Evolutionary conservation across 345 rosid species (phyloP), one percentile per base, ranked within the genome.

Genomic region (Salix exigua): DNA sequence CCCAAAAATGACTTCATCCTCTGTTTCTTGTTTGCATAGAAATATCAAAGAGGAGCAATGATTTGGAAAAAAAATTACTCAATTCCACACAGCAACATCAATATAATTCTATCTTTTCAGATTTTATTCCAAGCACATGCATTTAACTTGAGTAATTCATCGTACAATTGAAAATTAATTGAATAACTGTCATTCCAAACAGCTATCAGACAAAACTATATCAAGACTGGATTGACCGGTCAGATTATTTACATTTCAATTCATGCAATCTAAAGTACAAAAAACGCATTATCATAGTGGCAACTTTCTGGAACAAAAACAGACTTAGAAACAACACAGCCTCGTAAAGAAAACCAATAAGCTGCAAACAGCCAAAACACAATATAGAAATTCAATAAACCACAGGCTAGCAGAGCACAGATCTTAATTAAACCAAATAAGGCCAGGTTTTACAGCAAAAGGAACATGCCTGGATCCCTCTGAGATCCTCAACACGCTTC

Each of bases 401-500:
- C 1, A 11, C 63, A n/a, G 11, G 28, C 63, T 58, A 58, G 28
- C 1, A 58, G 28, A 10, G 12, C 63, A 58, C 14, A 23, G 25
- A 2, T n/a, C 23, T 6, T 33, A 69, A 12, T 16, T 6, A 16
- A 53, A 18, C 28, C 46, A 0, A 21, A 37, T 42, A 70, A 26
- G 16, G 55, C 23, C 6, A 73, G 35, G 26, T 19, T 46, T 30
- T 4, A 4, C 11, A 38, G 53, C 10, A 5, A 62, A 40, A 13
- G 31, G 10, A 10, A 77, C 88, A 46, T 76, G 71, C 99, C 92
- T 96, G 99, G 72, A 96, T 91, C 87, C 88, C 98, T 77, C 94
- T 88, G 21, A 96, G 97, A 83, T 76, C 82, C 75, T 94, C 97
- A 2, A 96, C 99, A 46, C 99, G 98, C 87, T 94, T 89, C 85